A percentile compares a stretch with the other conserved stretches of the same genome.
Conservation (phyloP, 2,329 filamentous ascomycete species). For the Diaporthe citrichinensis region DNA sequence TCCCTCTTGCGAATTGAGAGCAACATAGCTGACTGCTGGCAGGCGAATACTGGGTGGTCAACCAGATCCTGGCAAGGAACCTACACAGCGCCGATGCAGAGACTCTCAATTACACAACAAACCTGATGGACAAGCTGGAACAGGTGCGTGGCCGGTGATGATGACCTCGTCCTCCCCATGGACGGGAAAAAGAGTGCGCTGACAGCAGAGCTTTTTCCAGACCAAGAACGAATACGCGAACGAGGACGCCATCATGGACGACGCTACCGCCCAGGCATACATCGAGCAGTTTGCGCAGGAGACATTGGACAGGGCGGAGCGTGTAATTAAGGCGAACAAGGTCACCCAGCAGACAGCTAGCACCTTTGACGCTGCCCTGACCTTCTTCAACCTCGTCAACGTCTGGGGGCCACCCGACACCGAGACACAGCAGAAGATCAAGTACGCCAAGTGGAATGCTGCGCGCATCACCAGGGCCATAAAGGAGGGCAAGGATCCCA, state of each 20-base stretch:
- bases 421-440: conserved; percentile 88
- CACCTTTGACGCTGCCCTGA: conserved; percentile 92
- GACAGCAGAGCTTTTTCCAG: conserved; percentile 51
- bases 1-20: background rate
- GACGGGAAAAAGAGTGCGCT: background rate
- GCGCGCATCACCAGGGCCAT: conserved; percentile 91
- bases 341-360: conserved; percentile 94
- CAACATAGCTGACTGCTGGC: conserved; percentile 3
- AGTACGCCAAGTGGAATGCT: conserved; percentile 97
- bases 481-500: conserved; percentile 92
- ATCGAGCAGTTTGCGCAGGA: conserved; percentile 95
- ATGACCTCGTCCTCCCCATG: background rate
- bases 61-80: conserved; percentile 86
- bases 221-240: conserved; percentile 80
- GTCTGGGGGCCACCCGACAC: conserved; percentile 85
- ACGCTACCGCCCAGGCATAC: conserved; percentile 88
- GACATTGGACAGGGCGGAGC: conserved; percentile 87
- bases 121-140: conserved; percentile 93
- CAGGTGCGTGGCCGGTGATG: conserved; percentile 61
- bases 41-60: conserved; percentile 94
- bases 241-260: conserved; percentile 89
- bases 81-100: conserved; percentile 86
- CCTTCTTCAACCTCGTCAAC: conserved; percentile 89
- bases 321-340: conserved; percentile 84
- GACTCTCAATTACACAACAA: conserved; percentile 83